These are phyloP conservation scores for Sporobolomyces roseus DNA, from an alignment of 768 basidiomycete species.

Conservation along the genomic window DNA sequence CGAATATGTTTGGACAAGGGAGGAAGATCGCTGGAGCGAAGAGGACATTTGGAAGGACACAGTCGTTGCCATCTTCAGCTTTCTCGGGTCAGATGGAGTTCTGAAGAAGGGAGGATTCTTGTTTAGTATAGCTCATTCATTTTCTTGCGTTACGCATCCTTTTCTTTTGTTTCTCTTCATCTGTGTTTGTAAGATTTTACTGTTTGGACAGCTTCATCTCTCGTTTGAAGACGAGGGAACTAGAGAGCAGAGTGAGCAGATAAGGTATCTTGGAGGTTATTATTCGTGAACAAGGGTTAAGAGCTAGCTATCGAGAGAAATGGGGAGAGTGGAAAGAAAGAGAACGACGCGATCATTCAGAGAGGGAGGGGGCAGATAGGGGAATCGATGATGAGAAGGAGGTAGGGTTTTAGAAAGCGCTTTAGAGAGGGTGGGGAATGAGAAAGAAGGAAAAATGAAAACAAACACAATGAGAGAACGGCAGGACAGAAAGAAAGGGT, in stretches of 20 bases:
- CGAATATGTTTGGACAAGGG: background rate
- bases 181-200: too few relatives aligned
- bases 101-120: too few relatives aligned
- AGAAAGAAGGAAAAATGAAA: background rate
- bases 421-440: background rate
- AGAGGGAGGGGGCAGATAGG: too few relatives aligned
- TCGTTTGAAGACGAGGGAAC: background rate
- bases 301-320: too few relatives aligned
- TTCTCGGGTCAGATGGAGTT: constrained; percentile 25
- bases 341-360: too few relatives aligned
- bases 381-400: too few relatives aligned
- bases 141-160: background rate
- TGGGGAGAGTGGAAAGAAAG: too few relatives aligned
- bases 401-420: constrained; percentile 64
- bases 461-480: background rate
- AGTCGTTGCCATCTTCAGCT: constrained; percentile 16
- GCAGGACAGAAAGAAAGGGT: background rate
- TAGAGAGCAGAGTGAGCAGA: background rate
- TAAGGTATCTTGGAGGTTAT: too few relatives aligned
- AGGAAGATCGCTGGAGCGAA: background rate
- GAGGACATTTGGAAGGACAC: constrained; percentile 11
- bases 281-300: too few relatives aligned
- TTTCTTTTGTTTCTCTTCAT: background rate
- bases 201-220: too few relatives aligned
- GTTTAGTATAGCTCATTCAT: background rate